Conservation (phyloP, 352 stramenopile species). For the Phytophthora citricola region DNA sequence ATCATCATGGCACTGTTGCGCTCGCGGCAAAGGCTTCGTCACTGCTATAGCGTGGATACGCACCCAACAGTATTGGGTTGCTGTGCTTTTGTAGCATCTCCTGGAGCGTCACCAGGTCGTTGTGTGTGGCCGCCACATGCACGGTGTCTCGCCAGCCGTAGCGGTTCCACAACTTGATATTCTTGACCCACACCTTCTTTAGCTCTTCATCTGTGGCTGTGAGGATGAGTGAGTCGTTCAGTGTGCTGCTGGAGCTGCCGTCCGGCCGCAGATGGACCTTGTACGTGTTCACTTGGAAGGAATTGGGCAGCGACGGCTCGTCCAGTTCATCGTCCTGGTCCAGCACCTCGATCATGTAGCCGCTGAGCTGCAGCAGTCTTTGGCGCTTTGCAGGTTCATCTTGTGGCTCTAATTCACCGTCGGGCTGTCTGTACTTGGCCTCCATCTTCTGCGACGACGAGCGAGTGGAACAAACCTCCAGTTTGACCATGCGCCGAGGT, state of each 20-base stretch:
- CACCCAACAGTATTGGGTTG: slow-evolving; percentile 1
- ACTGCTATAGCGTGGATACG: slow-evolving; percentile 30
- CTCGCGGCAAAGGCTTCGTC: slow-evolving; percentile 29
- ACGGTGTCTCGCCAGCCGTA: slow-evolving; percentile 72
- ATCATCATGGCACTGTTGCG: slow-evolving; percentile 33
- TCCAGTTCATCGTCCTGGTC: slow-evolving; percentile 56
- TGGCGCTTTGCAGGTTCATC: slow-evolving; percentile 26
- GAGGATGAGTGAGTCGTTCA: slow-evolving; percentile 61
- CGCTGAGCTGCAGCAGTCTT: slow-evolving; percentile 67
- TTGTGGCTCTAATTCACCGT: slow-evolving; percentile 31
- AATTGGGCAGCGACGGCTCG: slow-evolving; percentile 49
- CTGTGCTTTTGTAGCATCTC: slow-evolving; percentile 28
- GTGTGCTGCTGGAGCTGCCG: slow-evolving; percentile 37
- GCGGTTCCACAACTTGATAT: slow-evolving; percentile 69
- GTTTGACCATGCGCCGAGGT: slow-evolving; percentile 48
- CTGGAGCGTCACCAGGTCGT: slow-evolving; percentile 51
- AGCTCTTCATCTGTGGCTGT: slow-evolving; percentile 48
- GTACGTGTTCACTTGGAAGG: slow-evolving; percentile 78
- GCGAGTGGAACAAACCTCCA: slow-evolving; percentile 24
- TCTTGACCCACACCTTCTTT: slow-evolving; percentile 73
- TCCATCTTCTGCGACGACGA: slow-evolving; percentile 39
- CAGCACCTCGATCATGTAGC: slow-evolving; percentile 63
- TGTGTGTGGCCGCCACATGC: slow-evolving; percentile 45
- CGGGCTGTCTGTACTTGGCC: slow-evolving; percentile 23
- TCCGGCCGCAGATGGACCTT: slow-evolving; percentile 42